Conservation (phyloP, 176 grass and related monocot species). For the Tillandsia fasciculata region DNA sequence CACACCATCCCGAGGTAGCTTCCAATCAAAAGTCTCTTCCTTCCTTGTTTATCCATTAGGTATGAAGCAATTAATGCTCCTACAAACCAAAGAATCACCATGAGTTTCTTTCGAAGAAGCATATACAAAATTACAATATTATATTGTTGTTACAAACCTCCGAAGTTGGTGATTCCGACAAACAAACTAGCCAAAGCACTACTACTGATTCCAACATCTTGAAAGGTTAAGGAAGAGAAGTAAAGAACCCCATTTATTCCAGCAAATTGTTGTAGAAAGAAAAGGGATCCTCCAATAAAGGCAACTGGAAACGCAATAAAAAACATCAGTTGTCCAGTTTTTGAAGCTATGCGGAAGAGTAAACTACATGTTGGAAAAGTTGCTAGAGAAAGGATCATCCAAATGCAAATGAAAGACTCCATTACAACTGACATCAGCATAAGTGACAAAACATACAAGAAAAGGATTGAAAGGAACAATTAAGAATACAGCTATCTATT, state of each 20-base stretch:
- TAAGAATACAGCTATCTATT: too few species aligned
- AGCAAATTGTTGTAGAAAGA: constrained; percentile 99
- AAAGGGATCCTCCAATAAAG: constrained; percentile 86
- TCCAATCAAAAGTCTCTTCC: constrained; percentile 83
- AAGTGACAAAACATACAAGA: too few species aligned
- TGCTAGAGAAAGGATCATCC: neutral
- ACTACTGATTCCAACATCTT: constrained; percentile 86
- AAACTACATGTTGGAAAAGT: neutral
- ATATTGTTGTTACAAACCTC: constrained; percentile 38
- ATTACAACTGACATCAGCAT: too few species aligned
- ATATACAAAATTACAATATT: constrained; percentile 9
- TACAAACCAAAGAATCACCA: constrained; percentile 31
- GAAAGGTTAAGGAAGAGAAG: constrained; percentile 98
- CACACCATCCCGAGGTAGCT: constrained; percentile 95
- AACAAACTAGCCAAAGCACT: constrained; percentile 78
- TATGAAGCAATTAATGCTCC: constrained; percentile 79
- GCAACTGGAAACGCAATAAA: constrained; percentile 63
- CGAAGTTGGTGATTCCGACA: constrained; percentile 94
- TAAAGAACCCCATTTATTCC: constrained; percentile 99
- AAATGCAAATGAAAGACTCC: too few species aligned
- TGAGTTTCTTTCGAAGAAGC: constrained; percentile 26
- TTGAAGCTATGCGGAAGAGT: neutral
- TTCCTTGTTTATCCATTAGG: constrained; percentile 95
- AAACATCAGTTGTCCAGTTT: constrained; percentile 6
- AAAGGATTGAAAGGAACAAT: too few species aligned